Evolutionary conservation across 1,284 basidiomycete species (phyloP).

Genomic region (Ustilago tritici): DNA sequence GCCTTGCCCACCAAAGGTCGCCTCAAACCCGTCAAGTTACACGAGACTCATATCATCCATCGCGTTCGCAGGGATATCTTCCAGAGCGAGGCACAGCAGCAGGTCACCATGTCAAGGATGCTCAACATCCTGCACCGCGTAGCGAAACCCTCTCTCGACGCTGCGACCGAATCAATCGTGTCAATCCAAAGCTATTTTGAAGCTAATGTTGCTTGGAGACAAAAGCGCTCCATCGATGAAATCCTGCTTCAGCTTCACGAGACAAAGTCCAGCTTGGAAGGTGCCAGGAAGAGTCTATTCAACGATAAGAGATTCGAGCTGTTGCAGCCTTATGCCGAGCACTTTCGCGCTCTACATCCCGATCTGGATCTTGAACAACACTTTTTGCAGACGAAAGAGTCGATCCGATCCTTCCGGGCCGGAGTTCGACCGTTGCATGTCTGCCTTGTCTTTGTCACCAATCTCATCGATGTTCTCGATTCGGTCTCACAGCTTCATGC

Average conservation of each 20-base stretch:
- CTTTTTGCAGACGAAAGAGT: slow-evolving; percentile 41
- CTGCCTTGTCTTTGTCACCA: slow-evolving; percentile 73
- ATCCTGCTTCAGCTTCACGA: slow-evolving; percentile 53
- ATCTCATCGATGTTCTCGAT: slow-evolving; percentile 72
- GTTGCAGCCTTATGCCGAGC: slow-evolving; percentile 71
- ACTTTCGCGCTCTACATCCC: slow-evolving; percentile 44
- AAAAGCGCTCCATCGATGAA: slow-evolving; percentile 56
- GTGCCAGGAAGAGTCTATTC: slow-evolving; percentile 46
- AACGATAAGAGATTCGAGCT: slow-evolving; percentile 72
- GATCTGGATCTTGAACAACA: slow-evolving; percentile 35
- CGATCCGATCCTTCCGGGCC: slow-evolving; percentile 31
- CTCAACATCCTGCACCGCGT: slow-evolving; percentile 72
- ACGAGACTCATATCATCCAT: slow-evolving; percentile 52
- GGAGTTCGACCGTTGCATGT: slow-evolving; percentile 72
- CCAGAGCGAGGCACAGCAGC: slow-evolving; percentile 70
- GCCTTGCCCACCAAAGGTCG: slow-evolving; percentile 52
- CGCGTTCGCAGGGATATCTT: slow-evolving; percentile 70
- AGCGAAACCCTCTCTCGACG: slow-evolving; percentile 70
- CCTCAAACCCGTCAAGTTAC: slow-evolving; percentile 69
- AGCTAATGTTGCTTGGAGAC: slow-evolving; percentile 63
- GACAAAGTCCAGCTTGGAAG: slow-evolving; percentile 70
- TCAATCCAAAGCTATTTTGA: slow-evolving; percentile 59
- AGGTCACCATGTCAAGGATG: slow-evolving; percentile 72
- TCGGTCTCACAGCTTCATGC: slow-evolving; percentile 73
- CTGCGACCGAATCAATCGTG: slow-evolving; percentile 69